Conservation (phyloP, 2,329 filamentous ascomycete genomes). For the Colletotrichum spinosum region DNA sequence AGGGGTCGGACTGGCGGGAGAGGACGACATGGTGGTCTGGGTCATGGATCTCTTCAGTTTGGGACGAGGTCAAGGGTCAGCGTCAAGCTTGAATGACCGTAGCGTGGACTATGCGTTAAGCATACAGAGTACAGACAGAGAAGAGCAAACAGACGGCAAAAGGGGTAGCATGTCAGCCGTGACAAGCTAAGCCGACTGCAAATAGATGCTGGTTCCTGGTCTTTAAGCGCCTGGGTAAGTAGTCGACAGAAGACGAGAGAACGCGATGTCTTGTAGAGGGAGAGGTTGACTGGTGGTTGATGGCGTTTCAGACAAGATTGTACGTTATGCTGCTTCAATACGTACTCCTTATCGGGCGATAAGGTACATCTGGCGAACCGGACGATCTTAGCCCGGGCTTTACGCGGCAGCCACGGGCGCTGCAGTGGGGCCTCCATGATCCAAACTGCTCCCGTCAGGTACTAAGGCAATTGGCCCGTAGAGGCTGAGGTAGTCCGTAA, state of each 20-base stretch:
- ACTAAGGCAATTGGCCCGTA: no score
- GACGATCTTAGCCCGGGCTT: conserved; percentile 22
- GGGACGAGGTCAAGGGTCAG: conserved; percentile 22
- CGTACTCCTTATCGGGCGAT: conserved; percentile 26
- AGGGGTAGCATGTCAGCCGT: neutral
- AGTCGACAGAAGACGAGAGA: neutral
- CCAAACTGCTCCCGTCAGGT: no score
- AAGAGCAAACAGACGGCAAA: neutral
- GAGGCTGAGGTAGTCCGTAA: no score
- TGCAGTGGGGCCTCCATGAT: neutral
- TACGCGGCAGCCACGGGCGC: conserved; percentile 3
- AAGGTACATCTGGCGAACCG: conserved; percentile 20
- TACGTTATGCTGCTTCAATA: conserved; percentile 34
- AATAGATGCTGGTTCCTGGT: conserved; percentile 7
- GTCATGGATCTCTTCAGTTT: conserved; percentile 3
- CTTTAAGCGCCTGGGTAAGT: conserved; percentile 14
- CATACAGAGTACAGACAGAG: conserved; percentile 7
- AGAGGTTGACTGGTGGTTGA: conserved; percentile 27
- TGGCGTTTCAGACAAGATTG: conserved; percentile 37
- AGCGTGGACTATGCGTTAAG: no score
- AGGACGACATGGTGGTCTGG: neutral
- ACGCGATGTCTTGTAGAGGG: neutral
- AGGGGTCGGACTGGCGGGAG: conserved; percentile 21
- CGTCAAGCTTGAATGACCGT: neutral
- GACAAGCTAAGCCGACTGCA: neutral